Evolutionary conservation across 148 eudicot genomes (phyloP), one percentile per base, ranked within the genome.

Genomic region (Rhododendron vialii): DNA sequence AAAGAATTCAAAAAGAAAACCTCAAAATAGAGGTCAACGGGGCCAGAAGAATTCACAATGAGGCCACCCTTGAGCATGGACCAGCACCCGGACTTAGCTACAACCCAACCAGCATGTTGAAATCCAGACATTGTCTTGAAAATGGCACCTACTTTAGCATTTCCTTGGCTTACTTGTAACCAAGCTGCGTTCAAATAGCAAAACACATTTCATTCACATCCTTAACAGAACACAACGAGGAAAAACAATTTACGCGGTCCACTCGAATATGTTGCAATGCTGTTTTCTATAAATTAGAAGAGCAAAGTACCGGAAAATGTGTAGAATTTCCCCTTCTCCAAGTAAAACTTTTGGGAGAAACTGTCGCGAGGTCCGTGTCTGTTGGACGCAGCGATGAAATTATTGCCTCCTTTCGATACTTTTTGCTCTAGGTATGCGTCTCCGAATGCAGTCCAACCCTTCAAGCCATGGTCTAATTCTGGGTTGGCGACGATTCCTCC

Each of bases 11-110:
- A 45, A 45, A 51, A 51, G 2, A 5, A 59, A 5, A 92, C 98
- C 94, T 91, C 80, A 55, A 93, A 95, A 81, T 81, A 90, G 13
- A 92, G 84, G 26, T 92, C 59, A 2, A 92, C 89, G 3, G 86
- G 90, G 85, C 89, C 87, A 0, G 96, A 88, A 74, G 85, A 59
- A 63, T 87, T 84, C 0, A 88, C 87, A 1, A 77, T 51, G 47
- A 95, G 38, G 28, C 96, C 98, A 78, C 94, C 96, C 90, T 93
- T 95, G 24, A 93, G 92, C 94, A 93, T 90, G 61, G 95, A 92
- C 98, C 98, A 95, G 43, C 98, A 95, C 43, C 94, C 94, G 20
- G 87, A 53, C 78, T 88, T 55, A 1, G 95, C 96, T 8, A 63
- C 28, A 22, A 90, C 92, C 81, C 88, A 78, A 14, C 95, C 98